Percentiles rank a stretch among this genome's conserved stretches.
phyloP scores from a whole-genome alignment of 139 green algal species.

The Chlamydomonas eustigma region DNA sequence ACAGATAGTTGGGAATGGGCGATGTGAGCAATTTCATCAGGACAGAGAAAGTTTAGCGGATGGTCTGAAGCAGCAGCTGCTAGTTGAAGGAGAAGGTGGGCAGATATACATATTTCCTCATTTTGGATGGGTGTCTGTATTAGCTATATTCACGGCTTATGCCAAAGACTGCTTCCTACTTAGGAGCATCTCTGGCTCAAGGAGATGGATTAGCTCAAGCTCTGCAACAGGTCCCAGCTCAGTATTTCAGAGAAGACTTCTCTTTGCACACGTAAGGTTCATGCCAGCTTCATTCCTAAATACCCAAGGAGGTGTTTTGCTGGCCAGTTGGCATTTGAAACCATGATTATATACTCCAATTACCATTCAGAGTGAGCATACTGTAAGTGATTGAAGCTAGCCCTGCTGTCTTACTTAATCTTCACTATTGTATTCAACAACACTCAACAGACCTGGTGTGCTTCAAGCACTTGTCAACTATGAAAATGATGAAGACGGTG shows the following conservation, averaged over 20 bases:
- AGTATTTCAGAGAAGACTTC: constrained; percentile 79
- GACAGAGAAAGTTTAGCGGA: constrained; percentile 32
- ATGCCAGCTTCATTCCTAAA: no score
- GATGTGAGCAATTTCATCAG: constrained; percentile 35
- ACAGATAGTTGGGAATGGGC: constrained; percentile 21
- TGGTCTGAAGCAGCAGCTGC: constrained; percentile 13
- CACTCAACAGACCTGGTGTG: constrained; percentile 49
- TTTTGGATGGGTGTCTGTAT: constrained; percentile 10
- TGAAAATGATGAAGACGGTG: constrained; percentile 42
- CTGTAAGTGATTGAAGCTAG: no score
- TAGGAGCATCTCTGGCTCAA: constrained; percentile 24
- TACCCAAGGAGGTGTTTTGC: background rate
- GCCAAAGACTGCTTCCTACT: no score
- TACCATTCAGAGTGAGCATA: no score
- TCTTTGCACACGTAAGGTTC: constrained; percentile 46
- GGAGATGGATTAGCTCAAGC: constrained; percentile 71
- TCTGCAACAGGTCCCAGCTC: constrained; percentile 59
- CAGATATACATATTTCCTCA: background rate
- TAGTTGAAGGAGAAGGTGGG: constrained; percentile 9
- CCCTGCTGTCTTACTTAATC: no score
- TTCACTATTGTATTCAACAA: no score
- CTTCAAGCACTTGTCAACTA: constrained; percentile 42
- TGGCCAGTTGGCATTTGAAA: no score
- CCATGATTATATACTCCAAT: no score
- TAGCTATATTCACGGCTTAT: no score